Conservation (phyloP, 371 early-diverging fungal genomes). For the Rhizopus sp. region DNA sequence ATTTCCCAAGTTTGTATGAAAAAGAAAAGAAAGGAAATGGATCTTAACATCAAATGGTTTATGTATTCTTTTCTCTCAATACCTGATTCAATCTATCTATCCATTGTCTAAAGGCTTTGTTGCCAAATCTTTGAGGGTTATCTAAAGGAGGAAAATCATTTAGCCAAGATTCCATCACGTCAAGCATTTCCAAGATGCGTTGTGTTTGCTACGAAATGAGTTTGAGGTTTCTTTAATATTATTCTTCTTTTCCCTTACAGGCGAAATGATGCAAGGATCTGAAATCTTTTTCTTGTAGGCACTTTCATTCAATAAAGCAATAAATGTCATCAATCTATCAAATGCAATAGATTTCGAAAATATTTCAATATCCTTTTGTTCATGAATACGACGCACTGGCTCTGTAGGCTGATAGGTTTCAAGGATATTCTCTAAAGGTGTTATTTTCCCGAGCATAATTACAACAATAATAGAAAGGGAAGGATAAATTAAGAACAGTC, state of each 20-base stretch:
- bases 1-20: not conserved
- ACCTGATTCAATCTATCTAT: slow-evolving; percentile 57
- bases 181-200: slow-evolving; percentile 61
- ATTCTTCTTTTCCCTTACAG: slow-evolving; percentile 33
- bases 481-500: too few species aligned
- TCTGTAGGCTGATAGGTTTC: slow-evolving; percentile 20
- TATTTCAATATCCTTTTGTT: slow-evolving; percentile 50
- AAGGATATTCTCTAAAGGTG: slow-evolving; percentile 14
- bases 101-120: slow-evolving; percentile 78
- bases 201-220: slow-evolving; percentile 44
- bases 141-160: slow-evolving; percentile 73
- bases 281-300: slow-evolving; percentile 63
- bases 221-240: not conserved
- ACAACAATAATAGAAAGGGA: slow-evolving; percentile 1
- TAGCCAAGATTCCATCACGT: slow-evolving; percentile 72
- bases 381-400: slow-evolving; percentile 61
- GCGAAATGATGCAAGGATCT: slow-evolving; percentile 55
- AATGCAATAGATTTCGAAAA: slow-evolving; percentile 71
- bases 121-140: slow-evolving; percentile 78
- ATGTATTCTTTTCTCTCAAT: not conserved
- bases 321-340: slow-evolving; percentile 71
- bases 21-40: not conserved
- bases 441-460: slow-evolving; percentile 1
- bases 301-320: slow-evolving; percentile 68
- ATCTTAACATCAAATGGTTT: not conserved